Evolutionary conservation across 2,329 filamentous ascomycete genomes (phyloP).

Genomic region (Diaporthe caulivora): DNA sequence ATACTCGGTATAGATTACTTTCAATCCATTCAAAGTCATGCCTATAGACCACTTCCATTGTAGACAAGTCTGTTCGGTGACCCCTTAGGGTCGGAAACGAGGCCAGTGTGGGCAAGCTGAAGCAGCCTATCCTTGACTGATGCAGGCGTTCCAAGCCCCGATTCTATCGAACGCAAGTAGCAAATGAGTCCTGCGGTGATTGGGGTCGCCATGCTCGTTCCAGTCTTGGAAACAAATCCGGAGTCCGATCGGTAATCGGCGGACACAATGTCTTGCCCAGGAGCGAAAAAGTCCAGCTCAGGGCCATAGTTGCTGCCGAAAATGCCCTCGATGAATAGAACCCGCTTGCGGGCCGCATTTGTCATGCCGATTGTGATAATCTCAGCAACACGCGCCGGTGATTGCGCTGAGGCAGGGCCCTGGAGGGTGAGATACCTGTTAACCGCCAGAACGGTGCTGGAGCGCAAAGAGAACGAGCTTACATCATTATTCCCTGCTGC

Average conservation of each 20-base stretch:
- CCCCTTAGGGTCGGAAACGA: background rate
- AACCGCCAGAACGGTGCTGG: background rate
- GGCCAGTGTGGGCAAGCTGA: background rate
- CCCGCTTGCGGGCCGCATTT: background rate
- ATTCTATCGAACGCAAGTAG: constrained; percentile 21
- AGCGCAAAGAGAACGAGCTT: background rate
- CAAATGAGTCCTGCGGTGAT: constrained; percentile 11
- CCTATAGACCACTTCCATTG: constrained; percentile 14
- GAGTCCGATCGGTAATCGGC: background rate
- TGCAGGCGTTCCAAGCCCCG: background rate
- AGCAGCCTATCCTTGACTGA: background rate
- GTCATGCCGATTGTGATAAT: constrained; percentile 23
- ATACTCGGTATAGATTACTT: background rate
- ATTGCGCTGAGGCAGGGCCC: background rate
- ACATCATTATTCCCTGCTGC: constrained; percentile 14
- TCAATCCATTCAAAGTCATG: too few relatives aligned
- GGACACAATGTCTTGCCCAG: background rate
- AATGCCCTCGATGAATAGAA: background rate
- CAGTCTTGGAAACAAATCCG: background rate
- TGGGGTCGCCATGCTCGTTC: constrained; percentile 10
- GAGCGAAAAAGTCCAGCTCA: constrained; percentile 9
- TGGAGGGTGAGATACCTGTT: background rate
- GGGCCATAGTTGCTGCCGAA: constrained; percentile 20
- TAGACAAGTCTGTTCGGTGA: constrained; percentile 11
- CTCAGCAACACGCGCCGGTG: constrained; percentile 6